phyloP scores from a whole-genome alignment of 306 rosid genomes.

The Cucurbita pepo region DNA sequence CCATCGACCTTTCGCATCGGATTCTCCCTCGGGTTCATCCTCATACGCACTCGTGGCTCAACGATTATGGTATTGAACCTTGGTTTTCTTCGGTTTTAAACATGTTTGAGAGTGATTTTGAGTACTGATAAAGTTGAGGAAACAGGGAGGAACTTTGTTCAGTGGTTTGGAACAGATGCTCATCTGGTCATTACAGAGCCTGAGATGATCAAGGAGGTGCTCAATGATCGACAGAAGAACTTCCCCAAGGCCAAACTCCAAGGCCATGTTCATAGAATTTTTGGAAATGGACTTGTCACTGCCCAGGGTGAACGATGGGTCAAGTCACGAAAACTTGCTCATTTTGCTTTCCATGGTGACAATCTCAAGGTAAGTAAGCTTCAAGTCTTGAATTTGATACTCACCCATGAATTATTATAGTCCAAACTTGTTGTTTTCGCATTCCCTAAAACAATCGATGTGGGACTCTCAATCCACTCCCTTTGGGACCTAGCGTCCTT shows the following conservation, averaged over 20 bases:
- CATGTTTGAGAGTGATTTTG: too few species aligned
- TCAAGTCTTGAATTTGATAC: neutral
- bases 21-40: neutral
- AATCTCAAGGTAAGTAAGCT: slow-evolving; percentile 16
- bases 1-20: neutral
- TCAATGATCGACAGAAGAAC: slow-evolving; percentile 3
- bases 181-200: slow-evolving; percentile 10
- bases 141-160: slow-evolving; percentile 19
- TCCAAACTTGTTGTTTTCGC: neutral
- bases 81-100: too few species aligned
- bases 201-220: slow-evolving; percentile 12
- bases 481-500: too few species aligned
- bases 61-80: neutral
- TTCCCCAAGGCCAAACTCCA: neutral
- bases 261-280: slow-evolving; percentile 3
- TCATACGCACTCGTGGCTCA: neutral
- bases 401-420: neutral
- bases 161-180: slow-evolving; percentile 15
- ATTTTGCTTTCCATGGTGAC: slow-evolving; percentile 23
- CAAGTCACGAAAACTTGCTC: slow-evolving; percentile 16
- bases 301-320: slow-evolving; percentile 14
- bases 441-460: too few species aligned
- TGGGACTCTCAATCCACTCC: too few species aligned
- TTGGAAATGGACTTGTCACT: slow-evolving; percentile 17
- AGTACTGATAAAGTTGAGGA: neutral